Evolutionary conservation across 78 protist genomes (phyloP), one percentile per base, ranked within the genome.

Genomic region (Dictyostelium firmibasis): DNA sequence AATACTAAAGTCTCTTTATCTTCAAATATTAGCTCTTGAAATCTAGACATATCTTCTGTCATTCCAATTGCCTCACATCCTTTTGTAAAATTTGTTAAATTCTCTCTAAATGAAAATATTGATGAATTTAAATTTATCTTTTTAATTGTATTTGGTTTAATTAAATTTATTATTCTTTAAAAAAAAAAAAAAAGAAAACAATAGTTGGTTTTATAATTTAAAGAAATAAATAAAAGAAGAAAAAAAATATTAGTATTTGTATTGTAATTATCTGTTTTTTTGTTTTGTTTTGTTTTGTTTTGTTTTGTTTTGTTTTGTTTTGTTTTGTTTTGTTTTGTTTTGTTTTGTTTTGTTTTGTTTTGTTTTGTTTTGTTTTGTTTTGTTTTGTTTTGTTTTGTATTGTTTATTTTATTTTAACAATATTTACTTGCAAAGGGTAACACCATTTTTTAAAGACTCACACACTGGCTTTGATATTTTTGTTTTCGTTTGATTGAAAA

Each of bases 351-450:
- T 67, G n/a, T 27, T 27, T 67, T 67, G n/a, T 64, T 64, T 64
- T 64, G 0, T 33, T 75, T 75, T 33, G 8, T 77, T 41, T 41
- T 41, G 1, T 41, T 41, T 6, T 38, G 2, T 69, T 23, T 23
- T 69, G 1, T 23, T 69, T 23, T 9, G 4, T 69, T 53, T 53
- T 7, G 4, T 20, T 69, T 27, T 4, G n/a, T 3, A 69, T 8
- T 20, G 3, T 23, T n/a, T n/a, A n/a, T n/a, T n/a, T n/a, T n/a
- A n/a, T n/a, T n/a, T n/a, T n/a, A n/a, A n/a, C n/a, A n/a, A 77
- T 50, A 89, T 86, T 50, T 81, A 89, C 94, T 89, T 89, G 94
- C 94, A 89, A 43, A 89, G 77, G 14, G 33, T 20, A 18, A 81
- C 84, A 81, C 94, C 94, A 70, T 85, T 67, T 70, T 69, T 89